phyloP scores from a whole-genome alignment of 1,139 yeast species.

The Trichomonascaceae sp. region DNA sequence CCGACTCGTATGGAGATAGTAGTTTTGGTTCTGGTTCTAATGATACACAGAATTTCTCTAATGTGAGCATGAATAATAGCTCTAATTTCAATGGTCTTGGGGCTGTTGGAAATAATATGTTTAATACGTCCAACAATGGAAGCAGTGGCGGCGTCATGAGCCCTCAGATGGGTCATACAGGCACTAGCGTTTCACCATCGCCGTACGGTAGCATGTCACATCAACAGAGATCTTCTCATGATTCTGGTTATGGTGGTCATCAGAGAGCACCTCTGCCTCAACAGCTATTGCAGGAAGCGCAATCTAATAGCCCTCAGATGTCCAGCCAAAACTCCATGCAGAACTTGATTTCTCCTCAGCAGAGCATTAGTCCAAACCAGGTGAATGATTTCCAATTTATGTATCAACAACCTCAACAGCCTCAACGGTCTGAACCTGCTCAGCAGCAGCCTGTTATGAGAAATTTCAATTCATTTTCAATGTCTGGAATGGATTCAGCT shows the following conservation, averaged over 20 bases:
- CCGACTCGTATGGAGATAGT: conserved; percentile 6
- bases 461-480: not conserved
- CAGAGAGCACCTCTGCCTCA: conserved; percentile 23
- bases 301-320: conserved; percentile 9
- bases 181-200: conserved; percentile 2
- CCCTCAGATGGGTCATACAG: conserved; percentile 6
- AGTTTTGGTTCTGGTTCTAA: not conserved
- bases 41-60: conserved; percentile 11
- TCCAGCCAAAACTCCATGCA: not conserved
- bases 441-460: conserved; percentile 1
- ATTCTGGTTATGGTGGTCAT: conserved; percentile 17
- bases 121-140: not conserved
- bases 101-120: not conserved
- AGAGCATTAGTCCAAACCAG: conserved; percentile 8
- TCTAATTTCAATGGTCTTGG: not conserved
- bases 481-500: conserved; percentile 3
- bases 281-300: conserved; percentile 24
- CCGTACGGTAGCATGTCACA: conserved; percentile 10
- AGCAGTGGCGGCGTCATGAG: conserved; percentile 4
- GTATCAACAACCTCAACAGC: conserved; percentile 14
- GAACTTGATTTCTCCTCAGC: conserved; percentile 5
- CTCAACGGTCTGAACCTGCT: conserved; percentile 7
- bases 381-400: conserved; percentile 12
- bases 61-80: not conserved
- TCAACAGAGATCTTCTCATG: conserved; percentile 12